Base-by-base conservation (phyloP, 2,329 filamentous ascomycete species). In the Talaromyces albobiverticillius region DNA sequence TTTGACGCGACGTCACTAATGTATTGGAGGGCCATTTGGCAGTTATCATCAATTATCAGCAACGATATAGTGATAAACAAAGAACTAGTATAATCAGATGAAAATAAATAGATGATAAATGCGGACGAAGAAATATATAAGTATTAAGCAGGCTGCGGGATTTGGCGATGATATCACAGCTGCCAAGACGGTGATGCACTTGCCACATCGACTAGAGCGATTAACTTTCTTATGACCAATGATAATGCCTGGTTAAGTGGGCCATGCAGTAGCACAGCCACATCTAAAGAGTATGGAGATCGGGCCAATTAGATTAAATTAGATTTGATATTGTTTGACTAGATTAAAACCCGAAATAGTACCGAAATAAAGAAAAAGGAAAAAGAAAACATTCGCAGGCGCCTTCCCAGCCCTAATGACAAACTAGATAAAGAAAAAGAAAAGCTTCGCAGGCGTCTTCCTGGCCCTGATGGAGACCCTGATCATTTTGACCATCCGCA, bases 1-100 rank as follows among this genome's bases (percentile, higher is more conserved):
- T 71, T 74, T 52, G 67, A 63, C 52, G 70, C 73, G 45, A 76
- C 68, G 57, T 71, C 67, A 46, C 69, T 75, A 52, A 78, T 66
- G 57, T 76, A 76, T 58, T 77, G 67, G 68, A 75, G 73, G 10
- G 57, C 48, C 57, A 59, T 58, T 4, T 31, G 34, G 10, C 9
- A 18, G 29, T n/a, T 46, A 36, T 43, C 18, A 34, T 45, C 16
- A 13, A 23, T 14, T 38, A 14, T 40, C 16, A 41, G 20, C 3
- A 49, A 26, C 4, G 14, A 20, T 46, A 7, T n/a, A n/a, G n/a
- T n/a, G n/a, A n/a, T n/a, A n/a, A n/a, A n/a, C n/a, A n/a, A n/a
- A n/a, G n/a, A n/a, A n/a, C n/a, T n/a, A n/a, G n/a, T n/a, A n/a
- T n/a, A n/a, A n/a, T n/a, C n/a, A n/a, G n/a, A n/a, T n/a, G 32